Evolutionary conservation across 495 filamentous ascomycete genomes (phyloP).

Genomic region (Darksidea phi): DNA sequence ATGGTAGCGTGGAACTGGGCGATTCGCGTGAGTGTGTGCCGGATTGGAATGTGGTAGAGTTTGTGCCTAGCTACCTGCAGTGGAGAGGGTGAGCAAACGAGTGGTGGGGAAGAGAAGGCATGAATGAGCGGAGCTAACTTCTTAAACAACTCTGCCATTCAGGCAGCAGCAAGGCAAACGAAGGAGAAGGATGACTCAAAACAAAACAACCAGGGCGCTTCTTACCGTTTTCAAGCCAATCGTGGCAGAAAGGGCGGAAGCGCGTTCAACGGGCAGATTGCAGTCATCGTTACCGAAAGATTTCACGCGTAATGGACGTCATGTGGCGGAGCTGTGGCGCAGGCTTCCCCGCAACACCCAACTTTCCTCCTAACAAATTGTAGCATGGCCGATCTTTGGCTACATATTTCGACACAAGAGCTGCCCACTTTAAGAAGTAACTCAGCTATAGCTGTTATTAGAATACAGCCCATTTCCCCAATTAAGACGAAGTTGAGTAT

Average conservation of each 20-base stretch:
- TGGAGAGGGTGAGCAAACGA: slow-evolving; percentile 9
- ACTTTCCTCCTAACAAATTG: too few relatives aligned
- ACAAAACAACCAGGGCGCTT: slow-evolving; percentile 7
- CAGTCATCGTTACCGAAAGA: too few relatives aligned
- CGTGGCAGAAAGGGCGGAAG: neutral
- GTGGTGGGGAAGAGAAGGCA: slow-evolving; percentile 11
- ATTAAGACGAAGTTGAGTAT: too few relatives aligned
- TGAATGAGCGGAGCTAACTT: slow-evolving; percentile 5
- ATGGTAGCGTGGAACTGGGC: slow-evolving; percentile 5
- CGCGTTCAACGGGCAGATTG: neutral
- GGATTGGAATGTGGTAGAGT: slow-evolving; percentile 7
- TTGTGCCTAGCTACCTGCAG: slow-evolving; percentile 11
- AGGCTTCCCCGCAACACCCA: neutral
- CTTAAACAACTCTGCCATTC: slow-evolving; percentile 17
- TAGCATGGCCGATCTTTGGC: too few relatives aligned
- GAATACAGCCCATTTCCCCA: too few relatives aligned
- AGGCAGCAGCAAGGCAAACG: slow-evolving; percentile 21
- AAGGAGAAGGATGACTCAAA: neutral
- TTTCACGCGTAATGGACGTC: neutral
- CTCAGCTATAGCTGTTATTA: too few relatives aligned
- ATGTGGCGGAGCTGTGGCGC: slow-evolving; percentile 14
- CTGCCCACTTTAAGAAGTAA: too few relatives aligned
- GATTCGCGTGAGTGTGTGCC: neutral
- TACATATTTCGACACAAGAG: too few relatives aligned
- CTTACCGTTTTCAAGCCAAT: slow-evolving; percentile 6